Conservation (phyloP, 1,139 yeast genomes). For the Blastobotrys malaysiensis region DNA sequence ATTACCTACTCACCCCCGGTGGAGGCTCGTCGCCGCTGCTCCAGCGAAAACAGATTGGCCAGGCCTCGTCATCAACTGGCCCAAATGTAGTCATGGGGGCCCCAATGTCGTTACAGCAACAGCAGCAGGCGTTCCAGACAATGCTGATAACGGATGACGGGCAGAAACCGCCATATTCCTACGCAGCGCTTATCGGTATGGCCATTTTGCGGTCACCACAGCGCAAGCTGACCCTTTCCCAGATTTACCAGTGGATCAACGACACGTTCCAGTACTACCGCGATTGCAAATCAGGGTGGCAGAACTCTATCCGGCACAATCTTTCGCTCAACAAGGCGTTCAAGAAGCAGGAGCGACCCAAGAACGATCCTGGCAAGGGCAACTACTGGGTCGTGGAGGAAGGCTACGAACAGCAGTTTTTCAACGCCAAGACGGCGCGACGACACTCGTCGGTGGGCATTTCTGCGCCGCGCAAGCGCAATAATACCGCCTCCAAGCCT, state of each 20-base stretch:
- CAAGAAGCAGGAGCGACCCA: constrained; percentile 83
- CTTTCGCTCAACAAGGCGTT: constrained; percentile 82
- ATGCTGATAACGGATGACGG: constrained; percentile 41
- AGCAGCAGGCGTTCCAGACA: not conserved
- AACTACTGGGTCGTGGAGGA: constrained; percentile 91
- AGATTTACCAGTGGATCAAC: constrained; percentile 90
- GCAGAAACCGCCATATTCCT: constrained; percentile 85
- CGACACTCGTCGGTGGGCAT: constrained; percentile 2
- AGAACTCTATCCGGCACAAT: constrained; percentile 83
- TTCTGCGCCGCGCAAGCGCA: not conserved
- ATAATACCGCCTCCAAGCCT: not conserved
- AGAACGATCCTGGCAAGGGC: constrained; percentile 83
- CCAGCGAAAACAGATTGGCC: not conserved
- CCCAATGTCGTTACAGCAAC: not conserved
- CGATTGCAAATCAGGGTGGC: constrained; percentile 90
- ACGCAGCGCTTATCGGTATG: constrained; percentile 91
- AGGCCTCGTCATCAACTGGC: not conserved
- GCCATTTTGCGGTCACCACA: constrained; percentile 82
- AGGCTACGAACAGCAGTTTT: constrained; percentile 77
- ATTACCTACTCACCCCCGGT: constrained; percentile 2
- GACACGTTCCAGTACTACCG: constrained; percentile 80
- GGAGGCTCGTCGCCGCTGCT: not conserved
- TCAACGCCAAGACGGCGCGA: constrained; percentile 40
- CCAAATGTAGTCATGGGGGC: not conserved
- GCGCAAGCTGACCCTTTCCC: constrained; percentile 77